Conservation (phyloP, 2,329 filamentous ascomycete species). For the Triangularia verruculosa region DNA sequence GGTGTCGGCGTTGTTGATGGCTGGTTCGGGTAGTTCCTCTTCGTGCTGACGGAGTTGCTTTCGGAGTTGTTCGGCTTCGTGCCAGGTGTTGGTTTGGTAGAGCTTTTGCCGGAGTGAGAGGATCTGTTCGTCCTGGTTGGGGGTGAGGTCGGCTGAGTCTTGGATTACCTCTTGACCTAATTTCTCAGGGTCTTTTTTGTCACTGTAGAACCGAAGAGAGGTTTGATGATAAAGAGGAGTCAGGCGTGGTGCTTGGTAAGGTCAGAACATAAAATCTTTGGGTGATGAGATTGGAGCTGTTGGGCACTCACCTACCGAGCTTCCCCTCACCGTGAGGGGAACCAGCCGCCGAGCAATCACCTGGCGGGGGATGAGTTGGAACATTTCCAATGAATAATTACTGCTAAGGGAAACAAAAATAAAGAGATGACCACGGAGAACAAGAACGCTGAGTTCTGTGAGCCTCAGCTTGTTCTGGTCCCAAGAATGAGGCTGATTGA, state of each 20-base stretch:
- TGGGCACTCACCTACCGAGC: neutral
- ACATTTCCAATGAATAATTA: neutral
- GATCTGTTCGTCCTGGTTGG: neutral
- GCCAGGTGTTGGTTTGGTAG: neutral
- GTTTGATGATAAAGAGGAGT: neutral
- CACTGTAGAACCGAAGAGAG: neutral
- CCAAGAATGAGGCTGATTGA: no score
- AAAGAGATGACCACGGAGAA: no score
- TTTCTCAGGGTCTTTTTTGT: neutral
- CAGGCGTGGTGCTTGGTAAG: neutral
- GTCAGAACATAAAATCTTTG: neutral
- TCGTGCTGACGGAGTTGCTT: neutral
- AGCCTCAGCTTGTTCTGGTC: neutral
- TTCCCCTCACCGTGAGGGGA: neutral
- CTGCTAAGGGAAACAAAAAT: neutral
- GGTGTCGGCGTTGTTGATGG: neutral
- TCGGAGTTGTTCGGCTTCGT: neutral
- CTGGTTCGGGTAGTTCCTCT: neutral
- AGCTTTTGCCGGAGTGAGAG: neutral
- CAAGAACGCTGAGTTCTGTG: neutral
- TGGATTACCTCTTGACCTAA: neutral
- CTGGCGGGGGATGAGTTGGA: neutral
- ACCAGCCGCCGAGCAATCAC: neutral
- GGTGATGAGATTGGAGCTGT: neutral
- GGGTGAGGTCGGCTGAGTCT: neutral